Evolutionary conservation across 2,329 filamentous ascomycete genomes (phyloP), one percentile per base, ranked within the genome.

Genomic region (Albifimbria verrucaria): DNA sequence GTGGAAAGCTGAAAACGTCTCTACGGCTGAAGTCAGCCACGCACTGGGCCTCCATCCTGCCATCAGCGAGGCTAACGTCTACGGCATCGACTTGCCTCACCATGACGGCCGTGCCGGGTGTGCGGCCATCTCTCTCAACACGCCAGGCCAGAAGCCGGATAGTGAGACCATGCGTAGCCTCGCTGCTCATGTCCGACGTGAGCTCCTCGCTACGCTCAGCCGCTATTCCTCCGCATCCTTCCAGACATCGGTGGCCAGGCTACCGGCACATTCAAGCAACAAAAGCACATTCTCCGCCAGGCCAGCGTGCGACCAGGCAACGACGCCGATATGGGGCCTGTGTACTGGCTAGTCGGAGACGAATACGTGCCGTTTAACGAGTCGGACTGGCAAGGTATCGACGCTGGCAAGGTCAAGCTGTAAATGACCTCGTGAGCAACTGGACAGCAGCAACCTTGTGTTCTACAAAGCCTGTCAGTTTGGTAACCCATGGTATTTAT

Each of bases 211-310:
- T 95, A 89, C 63, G 90, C 91, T 0, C 80, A 86, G 4, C 92
- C 92, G 0, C 62, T 94, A 1, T 96, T 96, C 71, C 67, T 96
- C 47, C 79, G 92, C 12, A 70, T 92, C 6, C 79, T 86, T 7
- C 76, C 72, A 23, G 78, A 80, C 23, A 71, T 80, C 45, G 71
- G 83, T 42, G 69, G 73, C 59, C 83, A 88, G 62, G 78, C 83
- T 1, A 96, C 92, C 4, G 90, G 91, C 0, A 96, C 91, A 47
- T 89, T 91, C 64, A 96, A 96, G 77, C 89, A 95, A 73, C 88
- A 92, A 72, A 96, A 96, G 71, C 83, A 88, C 57, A 71, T 75
- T 0, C 68, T 96, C 57, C 77, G 90, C n/a, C 76, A 78, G 2
- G 81, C 92, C 57, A 91, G 92, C 1, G 89, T 93, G 0, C 82